Evolutionary conservation across 208 protist genomes (phyloP).

Genomic region (Trichomonas gallinae): DNA sequence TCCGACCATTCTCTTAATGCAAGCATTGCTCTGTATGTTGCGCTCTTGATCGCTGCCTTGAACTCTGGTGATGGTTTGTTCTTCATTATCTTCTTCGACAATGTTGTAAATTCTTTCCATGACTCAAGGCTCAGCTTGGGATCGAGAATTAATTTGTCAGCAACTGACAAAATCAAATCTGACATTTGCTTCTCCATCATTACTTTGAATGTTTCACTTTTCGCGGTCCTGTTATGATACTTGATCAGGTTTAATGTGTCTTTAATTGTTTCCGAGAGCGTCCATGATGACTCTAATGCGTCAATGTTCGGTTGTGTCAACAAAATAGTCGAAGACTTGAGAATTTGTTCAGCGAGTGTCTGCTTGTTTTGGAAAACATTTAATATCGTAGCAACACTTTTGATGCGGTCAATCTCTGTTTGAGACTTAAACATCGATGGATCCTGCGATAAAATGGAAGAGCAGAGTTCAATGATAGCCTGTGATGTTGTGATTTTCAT

Average conservation of each 20-base stretch:
- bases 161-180: neutral
- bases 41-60: neutral
- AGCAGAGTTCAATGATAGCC: neutral
- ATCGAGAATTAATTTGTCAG: neutral
- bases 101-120: neutral
- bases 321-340: neutral
- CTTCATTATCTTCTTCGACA: neutral
- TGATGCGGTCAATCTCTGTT: neutral
- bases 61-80: neutral
- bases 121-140: neutral
- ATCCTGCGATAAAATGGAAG: neutral
- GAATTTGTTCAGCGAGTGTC: neutral
- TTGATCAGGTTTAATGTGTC: neutral
- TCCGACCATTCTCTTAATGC: neutral
- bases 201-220: neutral
- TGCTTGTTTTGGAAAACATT: neutral
- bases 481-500: neutral
- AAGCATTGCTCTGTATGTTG: neutral
- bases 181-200: neutral
- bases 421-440: neutral
- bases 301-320: neutral
- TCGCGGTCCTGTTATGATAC: neutral
- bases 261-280: neutral
- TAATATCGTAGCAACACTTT: neutral
- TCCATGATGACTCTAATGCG: neutral